Conservation (phyloP, 2,329 filamentous ascomycete genomes). For the Colletotrichum trifolii region DNA sequence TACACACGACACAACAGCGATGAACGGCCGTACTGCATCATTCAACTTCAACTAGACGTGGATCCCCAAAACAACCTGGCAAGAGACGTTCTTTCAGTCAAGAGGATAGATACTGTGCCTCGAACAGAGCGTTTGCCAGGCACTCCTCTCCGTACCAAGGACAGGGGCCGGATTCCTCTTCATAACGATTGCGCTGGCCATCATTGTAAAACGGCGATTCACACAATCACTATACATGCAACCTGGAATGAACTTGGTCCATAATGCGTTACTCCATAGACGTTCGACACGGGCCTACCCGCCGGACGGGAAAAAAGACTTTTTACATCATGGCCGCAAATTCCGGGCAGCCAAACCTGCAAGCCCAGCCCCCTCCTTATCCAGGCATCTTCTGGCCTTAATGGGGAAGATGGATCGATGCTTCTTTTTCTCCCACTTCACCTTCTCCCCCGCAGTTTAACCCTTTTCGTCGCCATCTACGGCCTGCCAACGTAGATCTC, state of each 20-base stretch:
- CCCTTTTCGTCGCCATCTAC: not conserved
- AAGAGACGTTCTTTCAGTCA: no score
- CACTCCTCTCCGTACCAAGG: no score
- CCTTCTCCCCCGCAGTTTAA: not conserved
- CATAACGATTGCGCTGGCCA: not conserved
- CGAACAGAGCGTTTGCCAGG: no score
- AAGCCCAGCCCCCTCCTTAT: conserved; percentile 25
- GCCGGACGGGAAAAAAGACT: conserved; percentile 30
- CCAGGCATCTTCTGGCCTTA: conserved; percentile 15
- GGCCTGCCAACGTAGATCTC: not conserved
- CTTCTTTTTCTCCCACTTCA: not conserved
- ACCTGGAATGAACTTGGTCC: conserved; percentile 27
- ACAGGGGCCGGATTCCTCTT: no score
- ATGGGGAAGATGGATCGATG: conserved; percentile 2
- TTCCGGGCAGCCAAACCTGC: conserved; percentile 24
- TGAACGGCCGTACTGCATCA: no score
- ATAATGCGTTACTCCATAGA: conserved; percentile 37
- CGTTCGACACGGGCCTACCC: conserved; percentile 34
- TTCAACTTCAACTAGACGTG: no score
- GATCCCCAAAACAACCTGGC: no score
- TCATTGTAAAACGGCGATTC: not conserved
- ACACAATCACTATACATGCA: not conserved
- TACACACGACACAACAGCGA: no score
- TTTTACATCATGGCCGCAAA: conserved; percentile 35
- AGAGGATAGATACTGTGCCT: no score